Percentiles rank a stretch among this genome's conserved stretches.
Evolutionary conservation across 1,284 basidiomycete species (phyloP).

Genomic region (Cutaneotrichosporon sp.): DNA sequence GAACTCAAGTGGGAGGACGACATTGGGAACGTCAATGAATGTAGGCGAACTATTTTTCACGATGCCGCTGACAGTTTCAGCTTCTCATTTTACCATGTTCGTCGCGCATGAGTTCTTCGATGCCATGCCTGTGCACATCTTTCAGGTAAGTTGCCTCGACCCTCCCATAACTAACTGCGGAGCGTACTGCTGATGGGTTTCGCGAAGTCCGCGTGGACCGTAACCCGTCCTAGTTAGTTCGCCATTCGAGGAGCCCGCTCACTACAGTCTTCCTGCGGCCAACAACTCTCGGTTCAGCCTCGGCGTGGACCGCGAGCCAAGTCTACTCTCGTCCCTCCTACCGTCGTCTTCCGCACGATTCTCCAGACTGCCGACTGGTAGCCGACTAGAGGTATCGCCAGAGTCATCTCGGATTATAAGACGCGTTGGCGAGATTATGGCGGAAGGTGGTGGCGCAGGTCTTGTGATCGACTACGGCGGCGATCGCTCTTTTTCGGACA

Average conservation of each 20-base stretch:
- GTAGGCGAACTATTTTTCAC: slow-evolving; percentile 29
- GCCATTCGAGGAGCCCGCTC: background rate
- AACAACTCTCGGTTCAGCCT: slow-evolving; percentile 54
- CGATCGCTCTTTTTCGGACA: slow-evolving; percentile 64
- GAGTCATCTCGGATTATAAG: slow-evolving; percentile 64
- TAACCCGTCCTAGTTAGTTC: slow-evolving; percentile 26
- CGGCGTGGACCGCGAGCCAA: slow-evolving; percentile 62
- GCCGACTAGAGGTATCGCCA: slow-evolving; percentile 72
- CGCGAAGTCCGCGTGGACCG: slow-evolving; percentile 75
- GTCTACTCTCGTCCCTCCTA: slow-evolving; percentile 62
- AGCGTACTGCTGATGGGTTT: slow-evolving; percentile 78
- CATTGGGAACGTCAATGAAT: slow-evolving; percentile 60
- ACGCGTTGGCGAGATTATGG: slow-evolving; percentile 61
- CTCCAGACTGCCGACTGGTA: slow-evolving; percentile 59
- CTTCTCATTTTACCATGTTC: slow-evolving; percentile 71
- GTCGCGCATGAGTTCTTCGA: slow-evolving; percentile 98
- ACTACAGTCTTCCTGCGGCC: slow-evolving; percentile 9
- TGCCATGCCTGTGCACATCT: slow-evolving; percentile 84
- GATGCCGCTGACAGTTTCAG: background rate
- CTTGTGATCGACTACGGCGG: slow-evolving; percentile 89
- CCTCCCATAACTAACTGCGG: no score
- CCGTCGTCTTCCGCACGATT: slow-evolving; percentile 68
- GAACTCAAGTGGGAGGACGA: slow-evolving; percentile 68
- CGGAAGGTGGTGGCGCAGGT: slow-evolving; percentile 58
- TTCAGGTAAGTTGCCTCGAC: slow-evolving; percentile 80